These are phyloP conservation scores for Zasmidium angulare DNA, from an alignment of 2,329 filamentous ascomycete species.

Conservation along the genomic window DNA sequence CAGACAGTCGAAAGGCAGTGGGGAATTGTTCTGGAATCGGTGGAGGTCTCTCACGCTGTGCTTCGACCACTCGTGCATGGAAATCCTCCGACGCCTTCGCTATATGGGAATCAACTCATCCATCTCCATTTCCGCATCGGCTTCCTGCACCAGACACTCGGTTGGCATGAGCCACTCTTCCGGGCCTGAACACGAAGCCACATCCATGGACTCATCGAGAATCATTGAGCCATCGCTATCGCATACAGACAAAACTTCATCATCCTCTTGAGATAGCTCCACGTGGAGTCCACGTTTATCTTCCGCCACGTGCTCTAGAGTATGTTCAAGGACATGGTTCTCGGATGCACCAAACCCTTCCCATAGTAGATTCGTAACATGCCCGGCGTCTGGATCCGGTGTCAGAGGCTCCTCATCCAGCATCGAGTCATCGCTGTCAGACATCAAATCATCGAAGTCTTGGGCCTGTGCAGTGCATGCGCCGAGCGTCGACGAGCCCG, in stretches of 20 bases:
- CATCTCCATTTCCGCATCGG: neutral
- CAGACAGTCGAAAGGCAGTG: neutral
- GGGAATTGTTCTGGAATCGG: neutral
- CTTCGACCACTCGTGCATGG: neutral
- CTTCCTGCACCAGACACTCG: neutral
- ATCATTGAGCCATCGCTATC: constrained; percentile 4
- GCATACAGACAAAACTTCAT: constrained; percentile 10
- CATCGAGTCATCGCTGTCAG: neutral
- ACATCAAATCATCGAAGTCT: neutral
- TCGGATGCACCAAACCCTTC: neutral
- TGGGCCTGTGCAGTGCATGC: neutral
- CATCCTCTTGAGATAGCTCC: neutral
- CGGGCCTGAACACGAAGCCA: neutral
- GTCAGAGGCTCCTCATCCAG: neutral
- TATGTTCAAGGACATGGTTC: neutral
- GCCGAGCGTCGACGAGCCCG: neutral
- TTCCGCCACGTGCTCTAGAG: neutral
- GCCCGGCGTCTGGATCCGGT: neutral
- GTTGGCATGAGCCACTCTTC: neutral
- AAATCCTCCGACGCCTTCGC: neutral
- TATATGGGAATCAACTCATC: neutral
- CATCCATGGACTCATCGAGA: neutral
- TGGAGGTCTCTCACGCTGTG: neutral
- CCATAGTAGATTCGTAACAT: neutral
- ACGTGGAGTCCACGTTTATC: neutral